Conservation (phyloP, 306 rosid species). For the Sechiopsis laciniata region DNA sequence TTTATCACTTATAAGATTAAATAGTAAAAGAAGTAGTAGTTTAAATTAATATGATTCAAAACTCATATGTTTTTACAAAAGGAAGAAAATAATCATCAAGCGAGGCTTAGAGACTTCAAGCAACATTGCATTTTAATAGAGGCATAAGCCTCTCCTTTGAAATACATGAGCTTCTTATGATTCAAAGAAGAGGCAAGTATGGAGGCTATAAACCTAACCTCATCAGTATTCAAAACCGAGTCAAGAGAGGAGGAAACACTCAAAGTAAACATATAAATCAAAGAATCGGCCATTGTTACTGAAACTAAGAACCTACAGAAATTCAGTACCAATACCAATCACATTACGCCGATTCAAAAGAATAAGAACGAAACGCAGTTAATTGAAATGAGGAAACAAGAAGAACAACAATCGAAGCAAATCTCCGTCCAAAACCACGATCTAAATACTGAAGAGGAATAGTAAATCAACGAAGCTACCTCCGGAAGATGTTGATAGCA, state of each 20-base stretch:
- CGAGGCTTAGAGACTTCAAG: too few relatives aligned
- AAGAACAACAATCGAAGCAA: not conserved
- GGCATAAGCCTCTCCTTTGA: too few relatives aligned
- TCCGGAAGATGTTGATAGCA: not conserved
- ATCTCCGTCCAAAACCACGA: not conserved
- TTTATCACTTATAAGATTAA: too few relatives aligned
- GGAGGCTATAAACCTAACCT: not conserved
- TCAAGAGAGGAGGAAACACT: not conserved
- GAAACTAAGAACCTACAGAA: slow-evolving; percentile 3
- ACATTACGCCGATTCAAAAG: not conserved
- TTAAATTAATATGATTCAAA: too few relatives aligned
- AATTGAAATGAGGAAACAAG: not conserved
- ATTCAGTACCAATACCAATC: not conserved
- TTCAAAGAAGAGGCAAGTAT: too few relatives aligned
- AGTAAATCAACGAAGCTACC: slow-evolving; percentile 9
- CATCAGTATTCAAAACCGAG: not conserved
- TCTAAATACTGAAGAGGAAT: not conserved
- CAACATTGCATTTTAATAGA: too few relatives aligned
- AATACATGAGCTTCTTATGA: too few relatives aligned
- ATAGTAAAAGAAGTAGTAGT: too few relatives aligned
- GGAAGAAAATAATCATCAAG: too few relatives aligned
- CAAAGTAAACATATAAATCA: not conserved
- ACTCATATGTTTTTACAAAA: too few relatives aligned
- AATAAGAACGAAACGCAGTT: not conserved
- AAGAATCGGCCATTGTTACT: not conserved